Base-by-base conservation (phyloP, 192 early-diverging fungal species). In the Coemansia sp. region DNA sequence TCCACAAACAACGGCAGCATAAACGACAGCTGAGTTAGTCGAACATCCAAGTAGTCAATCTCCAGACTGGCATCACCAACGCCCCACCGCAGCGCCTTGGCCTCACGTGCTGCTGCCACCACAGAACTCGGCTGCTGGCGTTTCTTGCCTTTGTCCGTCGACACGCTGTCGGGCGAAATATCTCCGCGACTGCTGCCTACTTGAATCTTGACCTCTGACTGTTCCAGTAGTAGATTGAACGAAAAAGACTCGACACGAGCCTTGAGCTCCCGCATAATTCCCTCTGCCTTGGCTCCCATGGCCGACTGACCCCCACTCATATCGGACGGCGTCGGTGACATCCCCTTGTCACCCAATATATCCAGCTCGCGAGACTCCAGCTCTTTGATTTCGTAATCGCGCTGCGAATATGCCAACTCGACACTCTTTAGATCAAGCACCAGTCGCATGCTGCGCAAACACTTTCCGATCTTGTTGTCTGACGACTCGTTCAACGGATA, bases 41-140 rank as follows among this genome's bases (percentile, higher is more conserved):
- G 82, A 23, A 81, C 71, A 24, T 84, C 82, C 53, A 84, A 27
- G 50, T 84, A 74, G 54, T 80, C 74, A 35, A 84, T 70, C 58
- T 84, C 82, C 20, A 73, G 43, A 55, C 73, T 74, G 37, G 74
- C 79, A 63, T 84, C 82, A 57, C 78, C 78, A 18, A 84, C 61
- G 18, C 75, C 71, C 82, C 82, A 84, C 54, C 75, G 74, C 48
- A 76, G 69, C 9, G 74, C 74, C 16, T 52, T 47, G 6, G 39
- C 53, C n/a, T 51, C 54, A n/a, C 50, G 45, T 24, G 49, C 61
- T 9, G 61, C n/a, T 14, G 52, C 61, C 16, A 39, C 50, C 2
- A 1, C 61, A 12, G 61, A 27, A 51, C 22, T 39, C 35, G 37
- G 43, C 22, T 47, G 58, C 58, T 48, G 23, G 2, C 58, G 58